Conservation (phyloP, 2,329 filamentous ascomycete species). For the Penicillium hordei region DNA sequence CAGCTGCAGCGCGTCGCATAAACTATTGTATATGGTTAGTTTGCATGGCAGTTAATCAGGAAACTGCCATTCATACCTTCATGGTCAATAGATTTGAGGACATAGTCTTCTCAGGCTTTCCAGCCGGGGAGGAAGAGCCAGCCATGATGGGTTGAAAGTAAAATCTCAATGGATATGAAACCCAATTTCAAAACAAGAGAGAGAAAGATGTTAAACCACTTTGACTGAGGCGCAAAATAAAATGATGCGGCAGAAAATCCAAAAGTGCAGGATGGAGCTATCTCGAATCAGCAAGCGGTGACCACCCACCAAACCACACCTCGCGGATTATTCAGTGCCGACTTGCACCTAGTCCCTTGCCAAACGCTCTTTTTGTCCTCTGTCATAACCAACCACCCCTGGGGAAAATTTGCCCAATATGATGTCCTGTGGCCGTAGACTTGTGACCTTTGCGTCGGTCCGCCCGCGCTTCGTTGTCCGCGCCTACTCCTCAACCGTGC, state of each 20-base stretch:
- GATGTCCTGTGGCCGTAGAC: constrained; percentile 47
- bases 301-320: constrained; percentile 34
- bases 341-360: constrained; percentile 13
- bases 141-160: constrained; percentile 28
- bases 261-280: constrained; percentile 5
- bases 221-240: constrained; percentile 2
- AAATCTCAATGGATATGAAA: background rate
- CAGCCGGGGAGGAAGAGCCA: constrained; percentile 47
- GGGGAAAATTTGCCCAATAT: constrained; percentile 36
- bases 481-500: constrained; percentile 47
- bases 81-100: constrained; percentile 87
- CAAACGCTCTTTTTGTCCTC: constrained; percentile 22
- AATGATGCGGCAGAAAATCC: constrained; percentile 26
- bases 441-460: constrained; percentile 49
- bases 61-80: constrained; percentile 56
- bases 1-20: constrained; percentile 82
- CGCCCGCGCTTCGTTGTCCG: constrained; percentile 34
- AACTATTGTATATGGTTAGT: constrained; percentile 53
- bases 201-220: background rate
- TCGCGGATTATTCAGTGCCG: constrained; percentile 27
- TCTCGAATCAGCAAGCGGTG: constrained; percentile 17
- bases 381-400: constrained; percentile 20
- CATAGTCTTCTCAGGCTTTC: constrained; percentile 67
- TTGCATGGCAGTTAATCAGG: background rate
- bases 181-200: background rate